Conservation (phyloP, 2,329 filamentous ascomycete species). For the Stachybotrys elegans region DNA sequence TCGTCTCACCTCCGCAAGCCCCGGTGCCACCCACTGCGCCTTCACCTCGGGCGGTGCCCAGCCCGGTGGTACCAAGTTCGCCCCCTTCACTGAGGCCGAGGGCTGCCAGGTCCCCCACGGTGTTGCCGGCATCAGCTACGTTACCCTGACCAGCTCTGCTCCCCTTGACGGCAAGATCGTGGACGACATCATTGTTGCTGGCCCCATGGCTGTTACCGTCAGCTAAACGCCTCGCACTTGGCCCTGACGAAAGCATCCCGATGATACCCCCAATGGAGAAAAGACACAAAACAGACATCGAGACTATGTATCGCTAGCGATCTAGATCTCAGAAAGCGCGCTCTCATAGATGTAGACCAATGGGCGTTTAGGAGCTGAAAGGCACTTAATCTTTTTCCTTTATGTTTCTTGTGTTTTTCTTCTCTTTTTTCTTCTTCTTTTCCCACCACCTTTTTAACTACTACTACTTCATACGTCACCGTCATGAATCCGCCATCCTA, state of each 20-base stretch:
- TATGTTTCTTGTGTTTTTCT: neutral
- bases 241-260: slow-evolving; percentile 7
- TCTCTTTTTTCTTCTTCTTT: neutral
- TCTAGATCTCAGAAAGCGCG: too few species aligned
- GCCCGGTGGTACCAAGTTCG: slow-evolving; percentile 56
- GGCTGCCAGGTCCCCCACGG: slow-evolving; percentile 58
- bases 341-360: neutral
- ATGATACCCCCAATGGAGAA: too few species aligned
- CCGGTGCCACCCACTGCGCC: slow-evolving; percentile 55
- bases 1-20: slow-evolving; percentile 43
- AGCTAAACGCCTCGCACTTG: slow-evolving; percentile 30
- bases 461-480: too few species aligned
- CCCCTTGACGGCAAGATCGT: slow-evolving; percentile 47
- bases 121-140: slow-evolving; percentile 60
- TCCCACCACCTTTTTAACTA: too few species aligned
- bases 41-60: slow-evolving; percentile 58
- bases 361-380: neutral
- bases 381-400: neutral
- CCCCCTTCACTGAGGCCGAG: slow-evolving; percentile 43
- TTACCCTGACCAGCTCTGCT: slow-evolving; percentile 55
- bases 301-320: too few species aligned
- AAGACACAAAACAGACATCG: too few species aligned
- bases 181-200: slow-evolving; percentile 62
- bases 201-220: slow-evolving; percentile 53
- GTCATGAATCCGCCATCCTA: too few species aligned